A percentile compares a stretch with the other conserved stretches of the same genome.
These are phyloP conservation scores for Cylindrotheca fusiformis DNA, from an alignment of 108 stramenopile species.

Conservation along the genomic window DNA sequence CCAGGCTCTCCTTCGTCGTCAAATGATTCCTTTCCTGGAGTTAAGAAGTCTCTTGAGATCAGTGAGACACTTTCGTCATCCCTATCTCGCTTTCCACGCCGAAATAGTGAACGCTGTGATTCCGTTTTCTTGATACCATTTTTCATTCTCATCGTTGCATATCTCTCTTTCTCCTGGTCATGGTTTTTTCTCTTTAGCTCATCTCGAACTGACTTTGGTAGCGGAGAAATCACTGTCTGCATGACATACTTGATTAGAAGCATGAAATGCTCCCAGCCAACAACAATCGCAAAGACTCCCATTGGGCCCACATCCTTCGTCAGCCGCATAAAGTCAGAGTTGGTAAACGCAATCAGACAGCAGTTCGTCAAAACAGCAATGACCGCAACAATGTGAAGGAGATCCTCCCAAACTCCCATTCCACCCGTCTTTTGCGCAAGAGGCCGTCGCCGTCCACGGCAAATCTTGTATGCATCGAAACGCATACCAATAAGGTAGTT, in stretches of 20 bases:
- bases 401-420: constrained; percentile 96
- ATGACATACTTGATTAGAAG: constrained; percentile 86
- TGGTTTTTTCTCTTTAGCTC: constrained; percentile 69
- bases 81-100: constrained; percentile 13
- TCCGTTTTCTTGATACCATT: constrained; percentile 20
- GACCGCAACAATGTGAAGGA: constrained; percentile 93
- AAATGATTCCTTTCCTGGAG: neutral
- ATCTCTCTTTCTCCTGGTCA: constrained; percentile 48
- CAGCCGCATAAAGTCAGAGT: constrained; percentile 48
- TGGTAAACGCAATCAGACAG: constrained; percentile 91
- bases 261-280: constrained; percentile 88
- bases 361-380: constrained; percentile 96
- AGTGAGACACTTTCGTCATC: neutral
- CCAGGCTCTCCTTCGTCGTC: neutral
- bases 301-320: constrained; percentile 50
- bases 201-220: constrained; percentile 67
- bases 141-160: constrained; percentile 58
- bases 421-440: constrained; percentile 89
- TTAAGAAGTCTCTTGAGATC: neutral
- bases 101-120: neutral
- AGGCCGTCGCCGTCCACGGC: constrained; percentile 85
- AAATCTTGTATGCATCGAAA: constrained; percentile 96
- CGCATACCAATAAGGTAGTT: constrained; percentile 94
- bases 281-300: constrained; percentile 70
- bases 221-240: constrained; percentile 59